A percentile compares a stretch with the other conserved stretches of the same genome.
Conservation (phyloP, 2,329 filamentous ascomycete species). For the Sclerotinia glacialis region DNA sequence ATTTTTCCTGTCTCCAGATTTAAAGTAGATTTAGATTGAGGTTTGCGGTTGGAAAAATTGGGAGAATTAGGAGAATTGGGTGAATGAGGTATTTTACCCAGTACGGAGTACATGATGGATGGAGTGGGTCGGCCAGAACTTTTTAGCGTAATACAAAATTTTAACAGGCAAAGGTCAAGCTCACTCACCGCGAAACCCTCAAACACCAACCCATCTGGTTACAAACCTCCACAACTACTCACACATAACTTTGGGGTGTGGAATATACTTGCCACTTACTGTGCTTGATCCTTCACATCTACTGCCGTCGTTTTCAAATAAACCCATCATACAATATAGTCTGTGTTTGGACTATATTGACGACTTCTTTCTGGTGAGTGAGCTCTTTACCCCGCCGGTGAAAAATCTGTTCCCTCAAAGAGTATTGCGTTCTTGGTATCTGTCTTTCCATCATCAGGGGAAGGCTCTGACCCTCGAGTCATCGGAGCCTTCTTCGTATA, state of each 20-base stretch:
- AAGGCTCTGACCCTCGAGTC: too few relatives aligned
- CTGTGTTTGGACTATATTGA: conserved; percentile 1
- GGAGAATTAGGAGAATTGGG: background rate
- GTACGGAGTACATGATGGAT: background rate
- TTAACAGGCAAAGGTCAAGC: conserved; percentile 1
- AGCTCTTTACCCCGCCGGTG: conserved; percentile 1
- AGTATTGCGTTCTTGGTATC: background rate
- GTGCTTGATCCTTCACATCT: background rate
- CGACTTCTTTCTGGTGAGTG: background rate
- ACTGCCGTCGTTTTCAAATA: background rate
- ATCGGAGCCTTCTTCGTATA: background rate
- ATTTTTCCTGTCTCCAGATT: too few relatives aligned
- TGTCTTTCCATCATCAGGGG: background rate
- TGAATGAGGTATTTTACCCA: conserved; percentile 4
- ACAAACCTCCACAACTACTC: background rate
- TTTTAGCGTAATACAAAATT: conserved; percentile 6
- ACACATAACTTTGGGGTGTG: background rate
- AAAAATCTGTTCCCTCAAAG: background rate
- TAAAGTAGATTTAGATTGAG: background rate
- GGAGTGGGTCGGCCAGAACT: background rate
- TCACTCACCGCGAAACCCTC: background rate
- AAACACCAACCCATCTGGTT: background rate
- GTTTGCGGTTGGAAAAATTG: background rate
- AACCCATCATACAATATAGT: background rate
- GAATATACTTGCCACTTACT: background rate